Evolutionary conservation across 345 rosid genomes (phyloP).

Genomic region (Orychophragmus violaceus): DNA sequence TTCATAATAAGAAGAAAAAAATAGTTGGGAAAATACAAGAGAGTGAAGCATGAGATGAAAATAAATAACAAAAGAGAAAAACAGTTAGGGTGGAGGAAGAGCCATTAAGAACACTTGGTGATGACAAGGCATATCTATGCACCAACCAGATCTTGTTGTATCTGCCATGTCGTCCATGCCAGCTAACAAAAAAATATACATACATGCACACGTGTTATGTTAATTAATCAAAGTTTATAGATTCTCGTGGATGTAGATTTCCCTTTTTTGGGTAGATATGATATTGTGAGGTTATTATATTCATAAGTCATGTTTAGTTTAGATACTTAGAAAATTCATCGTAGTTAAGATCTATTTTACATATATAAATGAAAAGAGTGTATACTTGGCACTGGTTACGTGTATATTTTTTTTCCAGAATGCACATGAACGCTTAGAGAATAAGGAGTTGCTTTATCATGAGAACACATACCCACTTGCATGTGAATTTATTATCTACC

Average conservation of each 20-base stretch:
- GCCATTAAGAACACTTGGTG: conserved; percentile 24
- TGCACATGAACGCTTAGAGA: conserved; percentile 22
- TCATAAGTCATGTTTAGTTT: background rate
- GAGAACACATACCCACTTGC: conserved; percentile 26
- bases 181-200: background rate
- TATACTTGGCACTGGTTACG: conserved; percentile 18
- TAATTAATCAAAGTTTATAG: conserved; percentile 1
- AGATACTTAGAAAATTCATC: background rate
- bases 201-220: conserved; percentile 24
- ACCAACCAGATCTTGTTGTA: conserved; percentile 28
- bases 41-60: conserved; percentile 24
- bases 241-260: conserved; percentile 20
- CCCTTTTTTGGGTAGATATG: conserved; percentile 1
- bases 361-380: background rate
- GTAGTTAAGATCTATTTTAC: background rate
- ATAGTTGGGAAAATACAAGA: conserved; percentile 12
- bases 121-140: conserved; percentile 23
- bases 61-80: conserved; percentile 18
- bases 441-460: conserved; percentile 17
- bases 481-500: conserved; percentile 30
- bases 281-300: background rate
- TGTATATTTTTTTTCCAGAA: conserved; percentile 1
- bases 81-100: conserved; percentile 22
- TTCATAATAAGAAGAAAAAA: background rate
- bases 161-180: conserved; percentile 6